These are phyloP conservation scores for Amanita muscaria DNA, from an alignment of 768 basidiomycete species.

Conservation along the genomic window DNA sequence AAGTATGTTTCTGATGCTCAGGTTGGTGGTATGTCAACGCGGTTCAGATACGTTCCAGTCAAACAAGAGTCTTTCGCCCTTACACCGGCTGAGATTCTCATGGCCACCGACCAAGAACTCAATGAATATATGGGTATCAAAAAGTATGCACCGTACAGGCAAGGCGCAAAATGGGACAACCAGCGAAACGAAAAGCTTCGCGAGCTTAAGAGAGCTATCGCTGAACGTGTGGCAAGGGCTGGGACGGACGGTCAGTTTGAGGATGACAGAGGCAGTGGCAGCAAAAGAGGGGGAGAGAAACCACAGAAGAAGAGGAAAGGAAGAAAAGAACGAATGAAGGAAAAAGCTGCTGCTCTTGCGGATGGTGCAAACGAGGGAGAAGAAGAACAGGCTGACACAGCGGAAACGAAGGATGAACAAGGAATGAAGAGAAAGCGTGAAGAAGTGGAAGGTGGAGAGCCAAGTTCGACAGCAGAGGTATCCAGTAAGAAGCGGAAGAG, in stretches of 20 bases:
- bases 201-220: constrained; percentile 62
- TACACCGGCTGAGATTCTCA: constrained; percentile 76
- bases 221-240: constrained; percentile 27
- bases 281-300: constrained; percentile 13
- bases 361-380: constrained; percentile 13
- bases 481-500: constrained; percentile 1
- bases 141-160: constrained; percentile 85
- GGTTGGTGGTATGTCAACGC: constrained; percentile 86
- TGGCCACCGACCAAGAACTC: constrained; percentile 87
- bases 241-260: constrained; percentile 13
- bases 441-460: constrained; percentile 7
- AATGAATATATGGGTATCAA: constrained; percentile 88
- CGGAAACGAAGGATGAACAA: constrained; percentile 25
- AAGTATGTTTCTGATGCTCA: constrained; percentile 23
- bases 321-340: constrained; percentile 57
- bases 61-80: constrained; percentile 57
- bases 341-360: constrained; percentile 27
- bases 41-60: constrained; percentile 85
- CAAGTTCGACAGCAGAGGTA: not conserved
- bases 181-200: constrained; percentile 55
- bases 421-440: constrained; percentile 18
- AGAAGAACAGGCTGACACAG: constrained; percentile 8
- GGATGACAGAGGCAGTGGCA: too few relatives aligned
- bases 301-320: constrained; percentile 56
- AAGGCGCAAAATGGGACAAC: constrained; percentile 51